Percentiles rank a stretch among this genome's conserved stretches.
Conservation (phyloP, 2,329 filamentous ascomycete genomes). For the Cercospora berteroae region DNA sequence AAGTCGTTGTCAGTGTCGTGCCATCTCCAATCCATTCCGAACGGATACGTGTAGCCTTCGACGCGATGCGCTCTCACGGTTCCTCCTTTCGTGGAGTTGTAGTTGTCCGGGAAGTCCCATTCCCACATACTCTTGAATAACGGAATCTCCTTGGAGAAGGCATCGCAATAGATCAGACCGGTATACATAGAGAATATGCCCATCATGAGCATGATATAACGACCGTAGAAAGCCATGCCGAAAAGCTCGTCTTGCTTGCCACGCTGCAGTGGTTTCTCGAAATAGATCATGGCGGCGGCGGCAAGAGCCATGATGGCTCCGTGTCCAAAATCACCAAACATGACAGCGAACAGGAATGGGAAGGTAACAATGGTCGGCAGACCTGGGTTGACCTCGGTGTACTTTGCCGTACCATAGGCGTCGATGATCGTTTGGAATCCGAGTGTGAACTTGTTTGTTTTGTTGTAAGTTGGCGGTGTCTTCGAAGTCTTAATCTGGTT, state of each 20-base stretch:
- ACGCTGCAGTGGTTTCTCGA: slow-evolving; percentile 74
- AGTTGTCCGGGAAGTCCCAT: slow-evolving; percentile 67
- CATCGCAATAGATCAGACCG: slow-evolving; percentile 95
- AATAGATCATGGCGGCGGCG: slow-evolving; percentile 91
- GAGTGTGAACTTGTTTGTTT: slow-evolving; percentile 97
- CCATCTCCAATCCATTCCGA: slow-evolving; percentile 95
- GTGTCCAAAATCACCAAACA: slow-evolving; percentile 98
- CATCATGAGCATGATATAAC: slow-evolving; percentile 99
- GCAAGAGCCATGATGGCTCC: slow-evolving; percentile 83
- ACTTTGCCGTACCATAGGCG: slow-evolving; percentile 95
- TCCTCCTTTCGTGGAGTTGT: slow-evolving; percentile 39
- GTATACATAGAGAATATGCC: slow-evolving; percentile 95
- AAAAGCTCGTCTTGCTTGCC: slow-evolving; percentile 97
- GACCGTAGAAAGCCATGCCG: slow-evolving; percentile 97
- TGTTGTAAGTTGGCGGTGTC: slow-evolving; percentile 93
- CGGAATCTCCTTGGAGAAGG: slow-evolving; percentile 90
- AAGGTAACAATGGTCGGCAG: slow-evolving; percentile 95
- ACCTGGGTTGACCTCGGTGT: slow-evolving; percentile 94
- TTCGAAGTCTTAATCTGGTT: slow-evolving; percentile 97
- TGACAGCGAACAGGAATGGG: slow-evolving; percentile 99
- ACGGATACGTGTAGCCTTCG: slow-evolving; percentile 81
- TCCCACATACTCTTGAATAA: slow-evolving; percentile 89
- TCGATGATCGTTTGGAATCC: slow-evolving; percentile 99
- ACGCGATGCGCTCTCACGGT: slow-evolving; percentile 64
- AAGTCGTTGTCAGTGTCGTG: slow-evolving; percentile 93